Conservation (phyloP, 768 basidiomycete species). For the Mrakia gelida region DNA sequence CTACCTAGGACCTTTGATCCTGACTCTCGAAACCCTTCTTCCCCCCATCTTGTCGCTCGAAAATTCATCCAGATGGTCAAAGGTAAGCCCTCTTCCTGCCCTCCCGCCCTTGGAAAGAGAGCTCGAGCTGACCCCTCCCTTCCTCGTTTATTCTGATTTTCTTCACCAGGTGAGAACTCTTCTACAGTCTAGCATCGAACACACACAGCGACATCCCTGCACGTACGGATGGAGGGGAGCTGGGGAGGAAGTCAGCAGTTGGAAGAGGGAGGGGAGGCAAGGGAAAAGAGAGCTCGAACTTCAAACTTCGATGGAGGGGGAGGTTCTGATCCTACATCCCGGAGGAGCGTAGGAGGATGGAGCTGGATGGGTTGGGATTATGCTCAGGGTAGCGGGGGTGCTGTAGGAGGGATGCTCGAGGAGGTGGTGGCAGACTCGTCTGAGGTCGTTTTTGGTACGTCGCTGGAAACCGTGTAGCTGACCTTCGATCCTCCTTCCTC, state of each 20-base stretch:
- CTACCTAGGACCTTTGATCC: slow-evolving; percentile 4
- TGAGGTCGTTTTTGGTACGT: not conserved
- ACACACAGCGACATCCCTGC: no score
- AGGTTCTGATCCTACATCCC: not conserved
- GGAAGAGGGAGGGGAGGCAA: not conserved
- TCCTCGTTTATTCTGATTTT: not conserved
- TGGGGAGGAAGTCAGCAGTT: not conserved
- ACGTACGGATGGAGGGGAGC: not conserved
- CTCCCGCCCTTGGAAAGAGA: not conserved
- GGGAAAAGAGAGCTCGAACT: not conserved
- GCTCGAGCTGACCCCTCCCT: not conserved
- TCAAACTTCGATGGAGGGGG: not conserved
- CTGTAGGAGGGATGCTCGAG: no score
- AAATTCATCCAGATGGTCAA: slow-evolving; percentile 26
- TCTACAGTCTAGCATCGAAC: not conserved
- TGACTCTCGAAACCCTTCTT: not conserved
- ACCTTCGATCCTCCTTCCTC: not conserved
- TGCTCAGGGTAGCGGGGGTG: not conserved
- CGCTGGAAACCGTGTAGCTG: not conserved
- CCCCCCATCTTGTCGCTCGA: not conserved
- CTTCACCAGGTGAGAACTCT: slow-evolving; percentile 6
- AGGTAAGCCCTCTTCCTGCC: slow-evolving; percentile 4
- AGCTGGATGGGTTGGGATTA: not conserved
- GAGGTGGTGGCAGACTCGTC: not conserved
- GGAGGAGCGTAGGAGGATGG: not conserved